Conservation (phyloP, 306 rosid species). For the Vigna reflexopilosa region DNA sequence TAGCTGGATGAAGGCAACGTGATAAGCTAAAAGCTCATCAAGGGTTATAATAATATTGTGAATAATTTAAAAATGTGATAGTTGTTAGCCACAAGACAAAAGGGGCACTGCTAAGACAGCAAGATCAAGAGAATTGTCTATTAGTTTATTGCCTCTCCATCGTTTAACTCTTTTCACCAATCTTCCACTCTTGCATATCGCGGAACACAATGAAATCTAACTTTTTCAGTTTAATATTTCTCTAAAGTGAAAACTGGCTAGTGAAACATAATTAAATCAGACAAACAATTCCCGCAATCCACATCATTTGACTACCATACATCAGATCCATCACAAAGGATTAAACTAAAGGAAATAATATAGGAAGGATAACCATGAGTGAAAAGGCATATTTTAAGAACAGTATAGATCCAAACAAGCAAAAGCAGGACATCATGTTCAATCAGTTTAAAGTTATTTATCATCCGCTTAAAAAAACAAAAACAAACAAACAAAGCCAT, state of each 20-base stretch:
- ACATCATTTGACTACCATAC: slow-evolving; percentile 47
- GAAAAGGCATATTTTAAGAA: slow-evolving; percentile 35
- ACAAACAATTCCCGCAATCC: slow-evolving; percentile 40
- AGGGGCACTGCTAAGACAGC: slow-evolving; percentile 56
- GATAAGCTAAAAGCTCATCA: slow-evolving; percentile 38
- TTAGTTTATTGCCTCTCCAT: slow-evolving; percentile 36
- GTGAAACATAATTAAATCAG: slow-evolving; percentile 39
- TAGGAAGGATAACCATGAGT: slow-evolving; percentile 41
- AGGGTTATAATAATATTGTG: slow-evolving; percentile 30
- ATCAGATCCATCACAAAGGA: slow-evolving; percentile 45
- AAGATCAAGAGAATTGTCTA: slow-evolving; percentile 59
- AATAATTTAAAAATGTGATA: slow-evolving; percentile 34
- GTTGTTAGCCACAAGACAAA: slow-evolving; percentile 50
- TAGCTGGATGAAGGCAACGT: slow-evolving; percentile 29
- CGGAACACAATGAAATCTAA: slow-evolving; percentile 64
- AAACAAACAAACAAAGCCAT: slow-evolving; percentile 50
- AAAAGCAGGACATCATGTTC: slow-evolving; percentile 45
- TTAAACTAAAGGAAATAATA: slow-evolving; percentile 31
- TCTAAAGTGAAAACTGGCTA: slow-evolving; percentile 36
- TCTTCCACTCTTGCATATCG: slow-evolving; percentile 53
- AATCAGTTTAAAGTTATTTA: slow-evolving; percentile 40
- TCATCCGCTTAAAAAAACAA: slow-evolving; percentile 28
- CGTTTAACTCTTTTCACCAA: slow-evolving; percentile 46
- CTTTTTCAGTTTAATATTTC: slow-evolving; percentile 50
- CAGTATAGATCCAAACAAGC: slow-evolving; percentile 47